Evolutionary conservation across 2,329 filamentous ascomycete species (phyloP).

Genomic region (Bertia moriformis): DNA sequence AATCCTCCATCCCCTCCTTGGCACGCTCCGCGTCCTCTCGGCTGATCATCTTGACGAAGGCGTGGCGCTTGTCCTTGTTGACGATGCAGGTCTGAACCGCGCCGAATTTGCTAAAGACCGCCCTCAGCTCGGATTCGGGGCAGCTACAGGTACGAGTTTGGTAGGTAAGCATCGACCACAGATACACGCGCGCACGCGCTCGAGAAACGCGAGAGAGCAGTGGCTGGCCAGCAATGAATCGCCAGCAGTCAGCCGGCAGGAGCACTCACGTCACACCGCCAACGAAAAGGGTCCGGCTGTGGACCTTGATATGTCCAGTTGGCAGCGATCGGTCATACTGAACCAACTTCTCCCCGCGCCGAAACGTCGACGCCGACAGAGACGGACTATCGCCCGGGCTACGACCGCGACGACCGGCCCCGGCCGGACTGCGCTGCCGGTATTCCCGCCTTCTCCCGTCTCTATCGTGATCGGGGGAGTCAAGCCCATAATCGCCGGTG

Average conservation of each 20-base stretch:
- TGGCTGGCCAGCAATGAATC: no score
- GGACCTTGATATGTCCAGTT: conserved; percentile 70
- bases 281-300: conserved; percentile 90
- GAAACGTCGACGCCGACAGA: background rate
- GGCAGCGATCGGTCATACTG: conserved; percentile 65
- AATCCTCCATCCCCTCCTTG: conserved; percentile 75
- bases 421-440: conserved; percentile 75
- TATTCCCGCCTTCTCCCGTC: conserved; percentile 52
- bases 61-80: conserved; percentile 93
- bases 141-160: conserved; percentile 29
- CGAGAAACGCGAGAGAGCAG: no score
- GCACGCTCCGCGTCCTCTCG: conserved; percentile 72
- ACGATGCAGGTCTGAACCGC: conserved; percentile 94
- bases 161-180: conserved; percentile 2
- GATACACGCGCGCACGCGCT: no score
- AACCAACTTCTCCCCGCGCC: conserved; percentile 49
- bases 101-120: conserved; percentile 68
- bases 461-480: conserved; percentile 44
- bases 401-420: conserved; percentile 48
- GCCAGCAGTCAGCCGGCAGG: no score
- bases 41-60: conserved; percentile 96
- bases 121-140: conserved; percentile 67
- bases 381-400: conserved; percentile 42
- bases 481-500: conserved; percentile 59
- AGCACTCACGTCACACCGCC: conserved; percentile 73